These are phyloP conservation scores for Alternaria infectoria DNA, from an alignment of 2,329 filamentous ascomycete species.

Conservation along the genomic window DNA sequence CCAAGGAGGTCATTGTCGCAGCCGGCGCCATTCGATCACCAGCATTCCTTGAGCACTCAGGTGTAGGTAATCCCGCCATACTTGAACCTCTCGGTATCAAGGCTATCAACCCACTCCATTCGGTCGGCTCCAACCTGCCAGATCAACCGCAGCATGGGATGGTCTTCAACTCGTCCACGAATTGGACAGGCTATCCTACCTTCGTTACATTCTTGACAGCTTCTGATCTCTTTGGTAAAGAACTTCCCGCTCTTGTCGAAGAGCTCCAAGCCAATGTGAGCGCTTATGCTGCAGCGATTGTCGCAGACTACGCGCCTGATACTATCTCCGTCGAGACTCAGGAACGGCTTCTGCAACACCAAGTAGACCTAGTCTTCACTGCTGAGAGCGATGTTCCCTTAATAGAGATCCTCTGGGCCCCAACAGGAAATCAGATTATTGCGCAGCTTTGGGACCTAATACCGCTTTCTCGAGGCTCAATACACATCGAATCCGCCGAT, in stretches of 20 bases:
- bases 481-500: slow-evolving; percentile 41
- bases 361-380: slow-evolving; percentile 58
- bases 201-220: slow-evolving; percentile 47
- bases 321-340: slow-evolving; percentile 40
- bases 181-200: slow-evolving; percentile 48
- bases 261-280: slow-evolving; percentile 34
- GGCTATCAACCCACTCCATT: slow-evolving; percentile 25
- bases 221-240: slow-evolving; percentile 43
- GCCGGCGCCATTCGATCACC: slow-evolving; percentile 46
- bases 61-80: slow-evolving; percentile 43
- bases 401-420: slow-evolving; percentile 55
- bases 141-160: slow-evolving; percentile 43
- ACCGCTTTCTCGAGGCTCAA: slow-evolving; percentile 44
- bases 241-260: slow-evolving; percentile 28
- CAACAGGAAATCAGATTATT: slow-evolving; percentile 37
- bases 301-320: slow-evolving; percentile 23
- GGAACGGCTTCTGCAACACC: slow-evolving; percentile 52
- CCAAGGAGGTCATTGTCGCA: slow-evolving; percentile 44
- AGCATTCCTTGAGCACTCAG: slow-evolving; percentile 45
- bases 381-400: slow-evolving; percentile 50
- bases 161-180: slow-evolving; percentile 32
- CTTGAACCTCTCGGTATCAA: slow-evolving; percentile 30
- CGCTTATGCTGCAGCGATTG: slow-evolving; percentile 35
- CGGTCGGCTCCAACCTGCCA: slow-evolving; percentile 44
- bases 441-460: slow-evolving; percentile 50